Conservation (phyloP, 495 filamentous ascomycete species). For the Penicillium turbatum region DNA sequence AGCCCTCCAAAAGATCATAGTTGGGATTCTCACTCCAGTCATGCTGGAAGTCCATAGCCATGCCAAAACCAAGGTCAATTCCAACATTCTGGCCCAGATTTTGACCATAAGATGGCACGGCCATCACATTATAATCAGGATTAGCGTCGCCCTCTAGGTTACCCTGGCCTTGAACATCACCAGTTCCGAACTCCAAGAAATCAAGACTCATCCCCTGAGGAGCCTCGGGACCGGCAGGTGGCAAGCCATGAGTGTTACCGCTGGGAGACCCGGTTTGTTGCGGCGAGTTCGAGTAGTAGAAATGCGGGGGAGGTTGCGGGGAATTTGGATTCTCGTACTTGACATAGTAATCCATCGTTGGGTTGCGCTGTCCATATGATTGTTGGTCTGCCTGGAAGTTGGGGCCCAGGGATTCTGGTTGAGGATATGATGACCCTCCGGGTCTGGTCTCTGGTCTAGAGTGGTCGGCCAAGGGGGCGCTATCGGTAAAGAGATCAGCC, state of each 20-base stretch:
- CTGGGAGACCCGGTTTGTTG: conserved; percentile 37
- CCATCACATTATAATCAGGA: conserved; percentile 28
- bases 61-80: conserved; percentile 70
- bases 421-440: conserved; percentile 17
- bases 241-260: conserved; percentile 21
- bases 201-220: conserved; percentile 35
- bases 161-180: conserved; percentile 24
- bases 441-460: conserved; percentile 18
- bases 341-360: conserved; percentile 39
- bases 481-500: conserved; percentile 45
- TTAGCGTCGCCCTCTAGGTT: conserved; percentile 29
- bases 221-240: conserved; percentile 26
- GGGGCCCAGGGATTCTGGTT: conserved; percentile 25
- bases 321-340: conserved; percentile 35
- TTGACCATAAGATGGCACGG: conserved; percentile 27
- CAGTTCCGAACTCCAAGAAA: conserved; percentile 38
- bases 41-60: conserved; percentile 69
- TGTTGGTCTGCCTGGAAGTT: conserved; percentile 27
- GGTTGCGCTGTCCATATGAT: conserved; percentile 28
- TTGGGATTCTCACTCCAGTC: conserved; percentile 76
- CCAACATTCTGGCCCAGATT: conserved; percentile 44
- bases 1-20: conserved; percentile 84
- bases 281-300: conserved; percentile 40
- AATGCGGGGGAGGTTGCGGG: conserved; percentile 31
- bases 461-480: conserved; percentile 23